Conservation (phyloP, 345 rosid genomes). For the Salix viminalis region DNA sequence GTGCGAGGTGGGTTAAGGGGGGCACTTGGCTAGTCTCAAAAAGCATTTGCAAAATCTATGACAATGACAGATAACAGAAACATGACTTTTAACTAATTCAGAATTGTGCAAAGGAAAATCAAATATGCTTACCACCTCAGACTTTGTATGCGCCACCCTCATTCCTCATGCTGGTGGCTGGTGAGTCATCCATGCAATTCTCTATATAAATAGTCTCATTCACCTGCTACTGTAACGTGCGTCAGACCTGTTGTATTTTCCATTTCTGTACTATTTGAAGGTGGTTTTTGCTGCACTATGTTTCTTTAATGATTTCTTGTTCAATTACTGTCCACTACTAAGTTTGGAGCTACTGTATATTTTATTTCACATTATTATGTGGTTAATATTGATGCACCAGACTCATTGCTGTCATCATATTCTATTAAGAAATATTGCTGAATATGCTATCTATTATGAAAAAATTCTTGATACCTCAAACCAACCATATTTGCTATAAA, state of each 20-base stretch:
- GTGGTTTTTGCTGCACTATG: conserved; percentile 1
- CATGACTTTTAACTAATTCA: conserved; percentile 5
- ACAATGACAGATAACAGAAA: conserved; percentile 33
- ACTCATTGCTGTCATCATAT: conserved; percentile 30
- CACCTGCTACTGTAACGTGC: conserved; percentile 10
- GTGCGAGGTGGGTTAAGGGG: not conserved
- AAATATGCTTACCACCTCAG: conserved; percentile 47
- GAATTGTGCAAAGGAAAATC: conserved; percentile 7
- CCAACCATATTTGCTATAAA: conserved; percentile 6
- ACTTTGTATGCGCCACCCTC: conserved; percentile 7
- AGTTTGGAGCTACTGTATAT: not conserved
- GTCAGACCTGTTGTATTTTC: conserved; percentile 20
- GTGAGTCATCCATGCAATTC: conserved; percentile 9
- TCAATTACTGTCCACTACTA: not conserved
- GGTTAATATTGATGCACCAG: conserved; percentile 18
- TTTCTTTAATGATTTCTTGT: not conserved
- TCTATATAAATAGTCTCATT: conserved; percentile 23
- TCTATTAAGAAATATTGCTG: conserved; percentile 2
- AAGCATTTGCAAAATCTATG: conserved; percentile 2
- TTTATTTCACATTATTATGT: conserved; percentile 14
- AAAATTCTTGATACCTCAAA: not conserved
- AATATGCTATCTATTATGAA: conserved; percentile 9
- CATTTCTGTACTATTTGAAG: conserved; percentile 2
- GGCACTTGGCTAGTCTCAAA: not conserved
- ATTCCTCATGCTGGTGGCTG: conserved; percentile 1